Percentiles rank a stretch among this genome's conserved stretches.
These are phyloP conservation scores for Kurtzmaniella quercitrusa DNA, from an alignment of 1,139 yeast genomes.

Conservation along the genomic window DNA sequence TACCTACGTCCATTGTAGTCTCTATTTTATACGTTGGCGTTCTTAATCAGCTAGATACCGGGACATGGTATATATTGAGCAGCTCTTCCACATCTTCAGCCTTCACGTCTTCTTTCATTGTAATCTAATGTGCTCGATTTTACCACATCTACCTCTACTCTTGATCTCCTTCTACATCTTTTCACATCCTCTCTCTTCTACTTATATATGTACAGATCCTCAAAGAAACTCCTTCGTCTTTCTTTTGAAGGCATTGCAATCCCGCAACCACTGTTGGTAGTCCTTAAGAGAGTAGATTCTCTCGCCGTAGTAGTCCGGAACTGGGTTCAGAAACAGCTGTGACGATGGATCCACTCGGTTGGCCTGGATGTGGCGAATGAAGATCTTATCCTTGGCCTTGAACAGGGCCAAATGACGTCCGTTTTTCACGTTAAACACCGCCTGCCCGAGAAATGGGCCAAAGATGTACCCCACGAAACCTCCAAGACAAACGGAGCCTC, in stretches of 20 bases:
- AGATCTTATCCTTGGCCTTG: slow-evolving; percentile 62
- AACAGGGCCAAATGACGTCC: slow-evolving; percentile 44
- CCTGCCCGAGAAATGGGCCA: slow-evolving; percentile 81
- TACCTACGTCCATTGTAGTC: no score
- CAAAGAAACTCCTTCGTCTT: slow-evolving; percentile 66
- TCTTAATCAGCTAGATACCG: no score
- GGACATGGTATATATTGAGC: no score
- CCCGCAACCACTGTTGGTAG: slow-evolving; percentile 94
- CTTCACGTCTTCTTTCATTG: no score
- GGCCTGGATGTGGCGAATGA: slow-evolving; percentile 64
- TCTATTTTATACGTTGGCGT: no score
- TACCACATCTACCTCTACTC: background rate
- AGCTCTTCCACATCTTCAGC: no score
- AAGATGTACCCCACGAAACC: slow-evolving; percentile 76
- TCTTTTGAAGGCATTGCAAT: slow-evolving; percentile 85
- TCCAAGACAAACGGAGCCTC: slow-evolving; percentile 60
- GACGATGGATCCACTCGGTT: slow-evolving; percentile 93
- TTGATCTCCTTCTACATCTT: background rate
- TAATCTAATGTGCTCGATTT: no score
- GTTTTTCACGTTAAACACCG: slow-evolving; percentile 56
- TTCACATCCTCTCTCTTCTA: background rate
- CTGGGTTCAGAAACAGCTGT: slow-evolving; percentile 89
- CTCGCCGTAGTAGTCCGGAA: slow-evolving; percentile 97
- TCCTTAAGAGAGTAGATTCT: slow-evolving; percentile 81
- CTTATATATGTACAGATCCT: background rate